Conservation (phyloP, 192 early-diverging fungal genomes). For the Chytriomyces sp. region DNA sequence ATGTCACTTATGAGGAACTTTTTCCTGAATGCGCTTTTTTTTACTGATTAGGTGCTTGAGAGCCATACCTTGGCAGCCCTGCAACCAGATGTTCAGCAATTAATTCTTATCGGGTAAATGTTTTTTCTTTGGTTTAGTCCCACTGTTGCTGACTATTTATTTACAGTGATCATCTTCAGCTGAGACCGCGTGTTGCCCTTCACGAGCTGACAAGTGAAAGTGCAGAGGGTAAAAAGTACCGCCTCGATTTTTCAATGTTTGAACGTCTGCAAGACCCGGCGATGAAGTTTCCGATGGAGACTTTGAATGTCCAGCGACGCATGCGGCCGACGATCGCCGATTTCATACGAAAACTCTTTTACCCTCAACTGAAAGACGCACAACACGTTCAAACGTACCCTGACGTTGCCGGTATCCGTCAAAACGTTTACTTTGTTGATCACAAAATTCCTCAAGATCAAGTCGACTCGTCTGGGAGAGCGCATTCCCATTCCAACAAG, state of each 20-base stretch:
- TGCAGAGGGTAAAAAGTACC: slow-evolving; percentile 25
- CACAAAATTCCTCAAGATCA: slow-evolving; percentile 39
- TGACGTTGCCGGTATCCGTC: slow-evolving; percentile 35
- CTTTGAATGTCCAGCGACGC: slow-evolving; percentile 38
- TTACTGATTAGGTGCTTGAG: slow-evolving; percentile 27
- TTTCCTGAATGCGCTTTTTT: background rate
- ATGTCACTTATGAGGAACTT: background rate
- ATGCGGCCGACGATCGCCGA: slow-evolving; percentile 47
- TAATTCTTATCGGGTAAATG: slow-evolving; percentile 42
- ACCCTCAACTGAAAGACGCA: slow-evolving; percentile 40
- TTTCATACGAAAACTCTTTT: slow-evolving; percentile 35
- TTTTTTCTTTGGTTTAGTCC: background rate
- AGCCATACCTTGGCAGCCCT: slow-evolving; percentile 42
- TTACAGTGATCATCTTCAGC: slow-evolving; percentile 40
- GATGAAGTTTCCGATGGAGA: slow-evolving; percentile 25
- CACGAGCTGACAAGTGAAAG: slow-evolving; percentile 19
- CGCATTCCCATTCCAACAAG: slow-evolving; percentile 33
- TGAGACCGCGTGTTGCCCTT: slow-evolving; percentile 27
- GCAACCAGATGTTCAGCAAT: slow-evolving; percentile 29
- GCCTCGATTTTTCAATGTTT: slow-evolving; percentile 47
- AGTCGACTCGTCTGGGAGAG: background rate
- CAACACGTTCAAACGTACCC: slow-evolving; percentile 21
- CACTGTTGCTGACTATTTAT: background rate
- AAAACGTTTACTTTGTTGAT: slow-evolving; percentile 42
- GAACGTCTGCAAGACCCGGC: slow-evolving; percentile 37